Conservation (phyloP, 2,329 filamentous ascomycete genomes). For the Coleophoma crateriformis region DNA sequence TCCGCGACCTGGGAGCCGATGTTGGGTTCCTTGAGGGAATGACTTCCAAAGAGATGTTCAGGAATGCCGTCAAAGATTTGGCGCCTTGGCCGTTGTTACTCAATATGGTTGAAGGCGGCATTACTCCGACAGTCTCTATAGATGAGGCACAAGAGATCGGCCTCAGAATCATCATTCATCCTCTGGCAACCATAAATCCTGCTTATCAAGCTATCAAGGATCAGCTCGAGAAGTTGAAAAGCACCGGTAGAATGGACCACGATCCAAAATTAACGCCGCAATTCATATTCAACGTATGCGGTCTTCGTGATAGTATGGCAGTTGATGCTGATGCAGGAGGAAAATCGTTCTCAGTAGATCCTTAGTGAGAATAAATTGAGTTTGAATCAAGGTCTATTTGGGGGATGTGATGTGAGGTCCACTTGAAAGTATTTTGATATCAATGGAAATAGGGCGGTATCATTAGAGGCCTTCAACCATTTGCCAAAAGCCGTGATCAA, state of each 20-base stretch:
- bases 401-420: no score
- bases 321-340: conserved; percentile 6
- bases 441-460: no score
- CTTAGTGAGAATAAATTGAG: not conserved
- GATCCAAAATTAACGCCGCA: conserved; percentile 1
- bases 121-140: conserved; percentile 45
- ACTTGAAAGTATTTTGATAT: no score
- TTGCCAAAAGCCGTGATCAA: no score
- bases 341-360: not conserved
- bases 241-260: not conserved
- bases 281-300: conserved; percentile 5
- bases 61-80: conserved; percentile 32
- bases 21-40: conserved; percentile 56
- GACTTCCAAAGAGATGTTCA: conserved; percentile 41
- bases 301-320: conserved; percentile 3
- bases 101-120: conserved; percentile 52
- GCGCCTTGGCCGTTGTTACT: conserved; percentile 43
- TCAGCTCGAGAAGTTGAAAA: not conserved
- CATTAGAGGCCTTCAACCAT: no score
- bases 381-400: not conserved
- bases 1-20: conserved; percentile 50
- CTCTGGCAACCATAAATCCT: not conserved
- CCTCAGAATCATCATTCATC: conserved; percentile 47
- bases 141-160: conserved; percentile 48
- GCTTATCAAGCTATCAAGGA: conserved; percentile 1